Evolutionary conservation across 1,284 basidiomycete genomes (phyloP).

Genomic region (Microbotryum silenes-acaulis): DNA sequence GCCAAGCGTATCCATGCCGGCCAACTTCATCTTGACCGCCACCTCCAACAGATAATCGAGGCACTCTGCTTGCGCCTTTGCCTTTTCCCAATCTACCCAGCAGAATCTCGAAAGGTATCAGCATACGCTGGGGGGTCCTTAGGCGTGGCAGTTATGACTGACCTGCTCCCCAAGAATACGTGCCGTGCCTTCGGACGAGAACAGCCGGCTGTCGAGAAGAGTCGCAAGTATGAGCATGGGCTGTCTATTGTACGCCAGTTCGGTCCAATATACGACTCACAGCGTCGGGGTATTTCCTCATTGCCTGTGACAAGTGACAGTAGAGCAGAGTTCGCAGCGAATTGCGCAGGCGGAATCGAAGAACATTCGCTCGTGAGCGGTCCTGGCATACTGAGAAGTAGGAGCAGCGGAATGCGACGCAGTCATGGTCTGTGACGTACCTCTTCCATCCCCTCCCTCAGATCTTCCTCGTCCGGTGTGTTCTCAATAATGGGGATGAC

Average conservation of each 20-base stretch:
- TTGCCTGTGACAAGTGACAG: slow-evolving; percentile 46
- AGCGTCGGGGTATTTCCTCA: slow-evolving; percentile 67
- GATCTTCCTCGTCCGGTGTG: slow-evolving; percentile 75
- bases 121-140: no score
- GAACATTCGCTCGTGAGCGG: background rate
- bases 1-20: slow-evolving; percentile 31
- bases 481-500: slow-evolving; percentile 79
- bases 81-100: slow-evolving; percentile 62
- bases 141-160: background rate
- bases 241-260: background rate
- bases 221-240: no score
- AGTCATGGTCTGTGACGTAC: slow-evolving; percentile 32
- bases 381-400: background rate
- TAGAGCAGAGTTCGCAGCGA: background rate
- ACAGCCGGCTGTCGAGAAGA: slow-evolving; percentile 50
- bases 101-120: no score
- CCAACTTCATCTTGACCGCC: slow-evolving; percentile 60
- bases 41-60: slow-evolving; percentile 80
- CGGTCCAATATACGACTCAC: slow-evolving; percentile 17
- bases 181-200: slow-evolving; percentile 68
- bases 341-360: background rate
- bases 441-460: slow-evolving; percentile 72
- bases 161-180: slow-evolving; percentile 30
- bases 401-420: background rate
- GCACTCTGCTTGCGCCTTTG: slow-evolving; percentile 68